Evolutionary conservation across 306 rosid genomes (phyloP), one percentile per base, ranked within the genome.

Genomic region (Inga laurina): DNA sequence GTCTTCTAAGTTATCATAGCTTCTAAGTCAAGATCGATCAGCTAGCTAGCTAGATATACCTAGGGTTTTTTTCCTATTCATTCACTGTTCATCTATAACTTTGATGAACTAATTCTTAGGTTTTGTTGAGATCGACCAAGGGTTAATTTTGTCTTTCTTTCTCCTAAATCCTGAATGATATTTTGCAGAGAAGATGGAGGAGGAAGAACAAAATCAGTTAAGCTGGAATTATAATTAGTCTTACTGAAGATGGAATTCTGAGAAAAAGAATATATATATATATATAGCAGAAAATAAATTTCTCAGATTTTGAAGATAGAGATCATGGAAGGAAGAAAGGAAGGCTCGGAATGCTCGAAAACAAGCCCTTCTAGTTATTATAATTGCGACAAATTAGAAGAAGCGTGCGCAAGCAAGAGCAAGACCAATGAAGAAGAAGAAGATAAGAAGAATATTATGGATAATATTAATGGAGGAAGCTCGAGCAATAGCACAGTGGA

Each of bases 401-500:
- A 70, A 21, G 72, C 22, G 8, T 67, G 72, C 15, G 51, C 43
- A 21, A 71, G 35, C 54, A 6, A 44, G 75, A 71, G 35, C 54
- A 46, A 68, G 73, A 22, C 27, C 27, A 18, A 44, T 5, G 19
- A n/a, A n/a, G 59, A 72, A 24, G 87, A 87, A 46, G 30, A 27
- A 27, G 30, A 45, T 8, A 85, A 69, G 72, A 56, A 68, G 24
- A 46, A 27, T 8, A 45, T 22, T 19, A 79, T 18, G 7, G 7
- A 51, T 51, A 51, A 81, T 19, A 85, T 76, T 18, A 88, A 80
- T 78, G 94, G 93, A 82, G 94, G 92, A 51, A 93, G 97, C 80
- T 95, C 97, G 32, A 93, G 98, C 87, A 93, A 93, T 71, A 95
- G 99, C 89, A 93, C 98, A 0, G 91, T 93, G 52, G 99, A 95